These are phyloP conservation scores for Porcisia hertigi DNA, from an alignment of 208 protist species.

Conservation along the genomic window DNA sequence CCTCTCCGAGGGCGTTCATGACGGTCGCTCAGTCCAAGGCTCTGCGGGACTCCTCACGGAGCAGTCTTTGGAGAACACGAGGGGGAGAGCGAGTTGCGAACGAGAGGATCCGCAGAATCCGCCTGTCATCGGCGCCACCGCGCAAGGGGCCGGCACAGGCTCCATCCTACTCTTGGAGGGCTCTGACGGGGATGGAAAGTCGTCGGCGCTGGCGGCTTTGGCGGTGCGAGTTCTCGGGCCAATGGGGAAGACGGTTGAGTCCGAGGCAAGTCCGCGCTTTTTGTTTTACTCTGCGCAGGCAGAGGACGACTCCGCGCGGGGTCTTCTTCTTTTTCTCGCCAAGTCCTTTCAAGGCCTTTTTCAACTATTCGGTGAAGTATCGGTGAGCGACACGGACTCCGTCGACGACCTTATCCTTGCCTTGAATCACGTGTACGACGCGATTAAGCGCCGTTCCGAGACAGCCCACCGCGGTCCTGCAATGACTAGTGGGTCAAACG, in stretches of 20 bases:
- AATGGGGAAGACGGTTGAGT: constrained; percentile 1
- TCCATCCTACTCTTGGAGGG: constrained; percentile 69
- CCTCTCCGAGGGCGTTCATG: background rate
- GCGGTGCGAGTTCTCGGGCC: constrained; percentile 34
- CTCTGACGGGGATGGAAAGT: constrained; percentile 76
- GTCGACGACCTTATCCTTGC: constrained; percentile 49
- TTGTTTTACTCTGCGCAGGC: constrained; percentile 74
- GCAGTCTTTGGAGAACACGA: background rate
- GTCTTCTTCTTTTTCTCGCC: constrained; percentile 59
- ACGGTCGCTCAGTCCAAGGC: background rate
- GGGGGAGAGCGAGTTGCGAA: background rate
- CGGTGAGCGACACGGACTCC: constrained; percentile 50
- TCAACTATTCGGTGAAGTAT: constrained; percentile 54
- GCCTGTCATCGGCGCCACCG: background rate
- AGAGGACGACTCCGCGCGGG: constrained; percentile 51
- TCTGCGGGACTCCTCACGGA: background rate
- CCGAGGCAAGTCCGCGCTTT: constrained; percentile 18
- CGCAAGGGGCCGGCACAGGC: constrained; percentile 1
- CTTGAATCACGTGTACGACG: constrained; percentile 55
- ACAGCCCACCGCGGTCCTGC: background rate
- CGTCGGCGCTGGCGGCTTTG: constrained; percentile 58
- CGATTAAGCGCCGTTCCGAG: constrained; percentile 35
- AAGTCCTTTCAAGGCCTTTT: constrained; percentile 40
- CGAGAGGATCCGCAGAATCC: background rate
- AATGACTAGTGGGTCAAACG: background rate